phyloP scores from a whole-genome alignment of 345 rosid species.

The Acer campestre region DNA sequence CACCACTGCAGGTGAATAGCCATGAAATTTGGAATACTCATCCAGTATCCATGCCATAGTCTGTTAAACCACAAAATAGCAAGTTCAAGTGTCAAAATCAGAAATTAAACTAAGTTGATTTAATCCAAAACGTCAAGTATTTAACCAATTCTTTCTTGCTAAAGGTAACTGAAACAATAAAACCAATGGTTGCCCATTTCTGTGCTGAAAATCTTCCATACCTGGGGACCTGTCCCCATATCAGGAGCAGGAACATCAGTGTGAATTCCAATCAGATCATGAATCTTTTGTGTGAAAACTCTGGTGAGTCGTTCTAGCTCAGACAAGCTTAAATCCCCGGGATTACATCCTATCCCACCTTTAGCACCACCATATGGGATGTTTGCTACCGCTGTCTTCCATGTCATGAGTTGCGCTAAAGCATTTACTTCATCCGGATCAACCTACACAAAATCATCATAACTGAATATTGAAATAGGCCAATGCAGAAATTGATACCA shows the following conservation, averaged over 20 bases:
- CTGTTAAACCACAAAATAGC: slow-evolving; percentile 39
- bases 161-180: background rate
- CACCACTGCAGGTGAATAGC: slow-evolving; percentile 90
- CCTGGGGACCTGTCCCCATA: slow-evolving; percentile 99
- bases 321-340: slow-evolving; percentile 62
- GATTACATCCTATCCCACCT: slow-evolving; percentile 94
- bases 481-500: background rate
- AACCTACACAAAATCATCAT: slow-evolving; percentile 46
- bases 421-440: slow-evolving; percentile 99
- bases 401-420: slow-evolving; percentile 94
- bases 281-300: slow-evolving; percentile 95
- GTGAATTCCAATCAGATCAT: slow-evolving; percentile 86
- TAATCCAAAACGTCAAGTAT: background rate
- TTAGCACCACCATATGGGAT: slow-evolving; percentile 98
- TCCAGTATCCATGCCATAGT: slow-evolving; percentile 99
- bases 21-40: slow-evolving; percentile 94
- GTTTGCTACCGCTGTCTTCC: slow-evolving; percentile 98
- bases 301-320: slow-evolving; percentile 89
- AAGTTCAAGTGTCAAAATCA: background rate
- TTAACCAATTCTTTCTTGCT: background rate
- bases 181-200: background rate
- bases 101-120: background rate
- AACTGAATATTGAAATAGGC: background rate
- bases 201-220: slow-evolving; percentile 22
- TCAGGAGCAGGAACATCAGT: slow-evolving; percentile 98